Base-by-base conservation (phyloP, 2,329 filamentous ascomycete species). In the Aureobasidium sp. region DNA sequence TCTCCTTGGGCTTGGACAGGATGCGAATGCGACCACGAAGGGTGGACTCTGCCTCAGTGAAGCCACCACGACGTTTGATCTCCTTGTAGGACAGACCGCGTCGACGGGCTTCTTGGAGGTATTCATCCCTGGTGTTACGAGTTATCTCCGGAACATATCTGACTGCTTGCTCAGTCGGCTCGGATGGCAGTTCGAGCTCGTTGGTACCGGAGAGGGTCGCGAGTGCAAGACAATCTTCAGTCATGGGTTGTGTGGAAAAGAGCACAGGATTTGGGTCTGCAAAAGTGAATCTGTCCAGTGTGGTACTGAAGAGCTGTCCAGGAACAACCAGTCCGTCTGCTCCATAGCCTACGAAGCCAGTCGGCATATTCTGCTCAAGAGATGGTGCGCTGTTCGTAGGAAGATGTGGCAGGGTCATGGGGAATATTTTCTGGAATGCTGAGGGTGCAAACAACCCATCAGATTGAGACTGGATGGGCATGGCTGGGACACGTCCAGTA, bases 21-120 rank as follows among this genome's bases (percentile, higher is more conserved):
- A 80, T 83, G 4, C 88, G 78, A 65, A 81, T 84, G 0, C 87
- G 80, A 0, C 88, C 88, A 15, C 88, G 80, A 38, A 92, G 76
- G 0, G 88, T 91, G 11, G 86, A 88, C 72, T 89, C 87, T 1
- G 86, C 84, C 66, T 88, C 85, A 0, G 69, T 72, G 64, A 86
- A 86, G 1, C 76, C 73, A 15, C 84, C 82, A 19, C 73, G 67
- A 7, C 69, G 66, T 38, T 80, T 80, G 66, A 90, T 89, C 61
- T 87, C 78, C 58, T 79, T 81, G 72, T 89, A 90, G 0, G 85
- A 83, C 74, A 82, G 74, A 3, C 85, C 85, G 1, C 74, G 70
- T 8, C 70, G 67, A 69, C 83, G 84, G 25, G 78, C 75, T n/a
- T 76, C 67, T 17, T 87, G 69, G 1, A 89, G 75, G 43, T 63